These are phyloP conservation scores for Ilyonectria robusta DNA, from an alignment of 2,329 filamentous ascomycete species.

Conservation along the genomic window DNA sequence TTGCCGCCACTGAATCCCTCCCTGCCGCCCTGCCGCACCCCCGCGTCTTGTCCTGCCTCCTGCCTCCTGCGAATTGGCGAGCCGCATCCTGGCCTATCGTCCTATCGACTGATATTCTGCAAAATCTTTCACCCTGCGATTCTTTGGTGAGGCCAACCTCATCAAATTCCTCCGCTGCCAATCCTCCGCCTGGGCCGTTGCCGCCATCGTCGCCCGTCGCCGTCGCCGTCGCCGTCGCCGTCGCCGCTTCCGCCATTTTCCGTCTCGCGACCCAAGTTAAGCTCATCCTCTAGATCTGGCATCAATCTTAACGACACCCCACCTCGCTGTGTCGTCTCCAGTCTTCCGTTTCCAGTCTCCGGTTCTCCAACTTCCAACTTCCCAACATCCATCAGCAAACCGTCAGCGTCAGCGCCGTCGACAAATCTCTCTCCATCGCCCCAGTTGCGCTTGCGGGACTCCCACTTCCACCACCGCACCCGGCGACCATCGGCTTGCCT, in stretches of 20 bases:
- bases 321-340: slow-evolving; percentile 34
- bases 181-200: slow-evolving; percentile 14
- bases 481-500: slow-evolving; percentile 26
- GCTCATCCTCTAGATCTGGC: slow-evolving; percentile 31
- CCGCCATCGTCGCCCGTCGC: slow-evolving; percentile 8
- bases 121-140: slow-evolving; percentile 45
- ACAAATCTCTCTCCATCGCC: slow-evolving; percentile 2
- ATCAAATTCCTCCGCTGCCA: slow-evolving; percentile 37
- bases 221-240: slow-evolving; percentile 26
- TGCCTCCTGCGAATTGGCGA: slow-evolving; percentile 44
- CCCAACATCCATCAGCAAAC: slow-evolving; percentile 22
- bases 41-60: slow-evolving; percentile 25
- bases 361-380: slow-evolving; percentile 29
- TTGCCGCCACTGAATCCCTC: slow-evolving; percentile 38
- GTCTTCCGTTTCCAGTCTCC: background rate
- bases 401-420: slow-evolving; percentile 16
- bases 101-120: slow-evolving; percentile 47
- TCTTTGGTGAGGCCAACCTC: slow-evolving; percentile 38
- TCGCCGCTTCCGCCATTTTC: slow-evolving; percentile 32
- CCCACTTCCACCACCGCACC: slow-evolving; percentile 24
- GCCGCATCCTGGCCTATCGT: slow-evolving; percentile 42
- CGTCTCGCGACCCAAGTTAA: slow-evolving; percentile 31
- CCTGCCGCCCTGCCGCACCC: slow-evolving; percentile 43
- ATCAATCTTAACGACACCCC: slow-evolving; percentile 46
- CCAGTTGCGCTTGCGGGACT: slow-evolving; percentile 31